phyloP scores from a whole-genome alignment of 345 rosid species.

The Acer negundo region DNA sequence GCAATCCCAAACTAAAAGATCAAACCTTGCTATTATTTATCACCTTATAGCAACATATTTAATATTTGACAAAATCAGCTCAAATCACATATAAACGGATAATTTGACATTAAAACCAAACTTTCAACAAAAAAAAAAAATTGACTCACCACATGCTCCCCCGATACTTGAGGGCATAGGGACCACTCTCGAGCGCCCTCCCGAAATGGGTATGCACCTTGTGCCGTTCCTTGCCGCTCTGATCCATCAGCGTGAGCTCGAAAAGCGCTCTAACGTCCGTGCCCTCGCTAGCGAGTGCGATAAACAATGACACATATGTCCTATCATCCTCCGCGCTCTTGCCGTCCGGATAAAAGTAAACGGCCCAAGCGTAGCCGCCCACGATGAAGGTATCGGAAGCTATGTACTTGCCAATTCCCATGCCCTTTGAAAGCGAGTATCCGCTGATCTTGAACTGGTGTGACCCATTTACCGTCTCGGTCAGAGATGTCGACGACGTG shows the following conservation, averaged over 20 bases:
- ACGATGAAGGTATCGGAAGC: conserved; percentile 62
- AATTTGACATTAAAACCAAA: neutral
- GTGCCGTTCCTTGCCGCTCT: conserved; percentile 62
- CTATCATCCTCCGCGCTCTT: conserved; percentile 73
- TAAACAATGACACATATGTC: conserved; percentile 58
- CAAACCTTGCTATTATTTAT: neutral
- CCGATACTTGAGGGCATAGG: conserved; percentile 70
- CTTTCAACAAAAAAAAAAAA: neutral
- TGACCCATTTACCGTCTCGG: conserved; percentile 67
- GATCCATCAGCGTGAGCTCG: conserved; percentile 76
- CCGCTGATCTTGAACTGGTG: conserved; percentile 74
- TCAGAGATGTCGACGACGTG: conserved; percentile 55
- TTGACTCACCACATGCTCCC: conserved; percentile 89
- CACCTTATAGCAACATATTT: neutral
- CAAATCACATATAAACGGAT: neutral
- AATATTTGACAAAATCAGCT: neutral
- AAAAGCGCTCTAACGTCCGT: conserved; percentile 78
- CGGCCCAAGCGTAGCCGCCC: conserved; percentile 78
- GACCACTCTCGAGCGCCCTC: conserved; percentile 71
- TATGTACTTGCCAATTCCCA: conserved; percentile 76
- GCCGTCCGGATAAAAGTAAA: conserved; percentile 82
- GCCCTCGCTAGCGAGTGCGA: conserved; percentile 78
- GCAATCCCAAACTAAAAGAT: neutral
- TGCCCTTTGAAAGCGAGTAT: conserved; percentile 63
- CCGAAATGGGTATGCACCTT: conserved; percentile 86